A percentile compares a stretch with the other conserved stretches of the same genome.
phyloP scores from a whole-genome alignment of 176 grass and related monocot genomes.

The Tillandsia fasciculata region DNA sequence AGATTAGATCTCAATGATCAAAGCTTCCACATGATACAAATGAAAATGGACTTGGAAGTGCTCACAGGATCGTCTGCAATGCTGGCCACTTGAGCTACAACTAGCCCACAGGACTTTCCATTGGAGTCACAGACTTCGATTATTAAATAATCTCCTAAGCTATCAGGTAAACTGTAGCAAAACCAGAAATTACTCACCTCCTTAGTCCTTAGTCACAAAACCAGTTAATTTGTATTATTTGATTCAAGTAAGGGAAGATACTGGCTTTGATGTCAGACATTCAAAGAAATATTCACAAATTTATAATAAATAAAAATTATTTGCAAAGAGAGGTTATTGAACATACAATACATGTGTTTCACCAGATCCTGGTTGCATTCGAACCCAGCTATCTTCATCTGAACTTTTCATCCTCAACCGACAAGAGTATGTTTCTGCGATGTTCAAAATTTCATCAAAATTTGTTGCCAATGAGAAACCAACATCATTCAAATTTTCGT shows the following conservation, averaged over 20 bases:
- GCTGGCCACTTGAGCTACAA: slow-evolving; percentile 81
- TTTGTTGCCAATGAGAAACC: slow-evolving; percentile 11
- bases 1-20: neutral
- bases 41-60: slow-evolving; percentile 6
- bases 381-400: slow-evolving; percentile 57
- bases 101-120: slow-evolving; percentile 65
- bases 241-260: neutral
- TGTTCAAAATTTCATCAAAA: slow-evolving; percentile 23
- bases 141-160: slow-evolving; percentile 90
- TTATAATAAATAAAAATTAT: neutral
- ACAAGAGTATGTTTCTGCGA: slow-evolving; percentile 88
- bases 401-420: slow-evolving; percentile 83
- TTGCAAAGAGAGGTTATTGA: slow-evolving; percentile 20
- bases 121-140: slow-evolving; percentile 90
- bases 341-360: slow-evolving; percentile 97
- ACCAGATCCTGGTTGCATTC: slow-evolving; percentile 95
- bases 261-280: no score
- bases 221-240: neutral
- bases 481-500: slow-evolving; percentile 17
- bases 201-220: neutral
- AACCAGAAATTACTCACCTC: slow-evolving; percentile 14
- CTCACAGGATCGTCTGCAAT: slow-evolving; percentile 84
- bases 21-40: neutral
- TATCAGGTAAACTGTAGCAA: slow-evolving; percentile 95
- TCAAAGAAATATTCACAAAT: neutral